Evolutionary conservation across 345 rosid species (phyloP).

Genomic region (Cardamine chenopodiifolia): DNA sequence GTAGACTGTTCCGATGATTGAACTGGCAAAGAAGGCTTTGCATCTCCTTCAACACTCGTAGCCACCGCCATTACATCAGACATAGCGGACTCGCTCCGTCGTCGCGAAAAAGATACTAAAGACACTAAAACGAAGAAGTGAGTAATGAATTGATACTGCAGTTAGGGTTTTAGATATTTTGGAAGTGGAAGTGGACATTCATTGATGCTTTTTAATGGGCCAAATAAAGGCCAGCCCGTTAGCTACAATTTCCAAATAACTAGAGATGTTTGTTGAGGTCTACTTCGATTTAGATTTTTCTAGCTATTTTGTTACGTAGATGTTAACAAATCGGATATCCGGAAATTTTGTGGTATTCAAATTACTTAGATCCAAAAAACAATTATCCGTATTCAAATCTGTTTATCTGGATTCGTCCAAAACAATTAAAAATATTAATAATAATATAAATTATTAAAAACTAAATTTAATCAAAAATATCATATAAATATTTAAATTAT

Average conservation of each 20-base stretch:
- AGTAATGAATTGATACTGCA: neutral
- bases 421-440: too few relatives aligned
- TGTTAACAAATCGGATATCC: too few relatives aligned
- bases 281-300: too few relatives aligned
- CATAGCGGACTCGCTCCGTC: slow-evolving; percentile 34
- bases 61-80: slow-evolving; percentile 30
- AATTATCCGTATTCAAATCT: too few relatives aligned
- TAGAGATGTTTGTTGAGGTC: too few relatives aligned
- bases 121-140: neutral
- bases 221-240: neutral
- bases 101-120: slow-evolving; percentile 8
- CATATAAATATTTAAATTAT: too few relatives aligned
- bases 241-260: neutral
- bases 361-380: too few relatives aligned
- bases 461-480: too few relatives aligned
- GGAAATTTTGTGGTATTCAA: too few relatives aligned
- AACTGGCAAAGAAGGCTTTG: neutral
- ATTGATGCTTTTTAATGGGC: neutral
- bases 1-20: slow-evolving; percentile 42
- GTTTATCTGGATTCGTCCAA: too few relatives aligned
- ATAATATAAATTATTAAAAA: too few relatives aligned
- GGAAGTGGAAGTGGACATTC: neutral
- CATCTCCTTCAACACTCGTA: slow-evolving; percentile 17
- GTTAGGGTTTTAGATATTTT: slow-evolving; percentile 40
- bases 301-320: too few relatives aligned